Conservation (phyloP, 345 rosid genomes). For the Lagerstroemia speciosa region DNA sequence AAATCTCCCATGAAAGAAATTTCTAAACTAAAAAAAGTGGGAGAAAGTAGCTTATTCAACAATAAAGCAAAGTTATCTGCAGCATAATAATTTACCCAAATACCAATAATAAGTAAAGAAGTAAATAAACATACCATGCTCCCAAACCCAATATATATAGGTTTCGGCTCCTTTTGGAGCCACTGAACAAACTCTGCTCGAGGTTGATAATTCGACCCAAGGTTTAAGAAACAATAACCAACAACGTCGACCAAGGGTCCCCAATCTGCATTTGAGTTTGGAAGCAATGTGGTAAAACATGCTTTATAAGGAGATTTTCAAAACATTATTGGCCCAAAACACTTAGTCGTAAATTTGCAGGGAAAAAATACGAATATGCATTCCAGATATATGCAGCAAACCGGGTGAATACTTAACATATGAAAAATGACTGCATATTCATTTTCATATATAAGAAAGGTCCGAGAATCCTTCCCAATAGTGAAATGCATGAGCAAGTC, state of each 20-base stretch:
- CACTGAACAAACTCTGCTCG: constrained; percentile 56
- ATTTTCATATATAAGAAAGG: no score
- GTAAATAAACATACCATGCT: constrained; percentile 68
- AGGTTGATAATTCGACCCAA: constrained; percentile 73
- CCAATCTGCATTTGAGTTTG: constrained; percentile 63
- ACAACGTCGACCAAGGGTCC: constrained; percentile 87
- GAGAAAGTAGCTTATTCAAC: neutral
- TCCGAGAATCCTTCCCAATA: no score
- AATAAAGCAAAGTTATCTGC: neutral
- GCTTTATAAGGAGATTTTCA: neutral
- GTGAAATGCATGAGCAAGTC: no score
- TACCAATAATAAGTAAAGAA: neutral
- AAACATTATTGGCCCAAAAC: neutral
- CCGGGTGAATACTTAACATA: no score
- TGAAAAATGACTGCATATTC: no score
- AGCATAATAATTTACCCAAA: neutral
- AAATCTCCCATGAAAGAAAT: constrained; percentile 1
- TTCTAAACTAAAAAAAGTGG: neutral
- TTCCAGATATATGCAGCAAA: no score
- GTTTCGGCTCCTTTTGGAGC: constrained; percentile 71
- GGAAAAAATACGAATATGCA: no score
- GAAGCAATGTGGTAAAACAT: neutral
- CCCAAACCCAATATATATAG: constrained; percentile 92
- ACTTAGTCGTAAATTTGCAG: no score
- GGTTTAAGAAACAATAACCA: constrained; percentile 89